A percentile compares a stretch with the other conserved stretches of the same genome.
These are phyloP conservation scores for Dittrichia graveolens DNA, from an alignment of 129 eudicot genomes.

Conservation along the genomic window DNA sequence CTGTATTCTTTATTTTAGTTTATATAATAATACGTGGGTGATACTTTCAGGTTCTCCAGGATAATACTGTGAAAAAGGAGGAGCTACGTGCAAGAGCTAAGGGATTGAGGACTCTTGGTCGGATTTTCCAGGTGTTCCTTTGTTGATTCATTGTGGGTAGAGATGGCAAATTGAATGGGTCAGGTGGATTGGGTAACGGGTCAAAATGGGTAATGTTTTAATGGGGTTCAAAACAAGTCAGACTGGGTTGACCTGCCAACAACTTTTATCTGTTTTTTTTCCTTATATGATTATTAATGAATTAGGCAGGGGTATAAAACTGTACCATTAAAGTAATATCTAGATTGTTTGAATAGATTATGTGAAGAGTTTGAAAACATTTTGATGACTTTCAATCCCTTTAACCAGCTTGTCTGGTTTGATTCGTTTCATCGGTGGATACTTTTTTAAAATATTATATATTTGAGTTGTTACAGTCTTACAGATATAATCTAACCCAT, in stretches of 20 bases:
- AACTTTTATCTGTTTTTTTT: background rate
- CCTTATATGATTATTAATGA: too few relatives aligned
- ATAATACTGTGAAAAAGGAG: slow-evolving; percentile 69
- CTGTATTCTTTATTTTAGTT: background rate
- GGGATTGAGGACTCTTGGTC: slow-evolving; percentile 87
- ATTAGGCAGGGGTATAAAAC: too few relatives aligned
- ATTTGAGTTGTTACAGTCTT: background rate
- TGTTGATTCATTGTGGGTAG: background rate
- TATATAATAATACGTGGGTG: slow-evolving; percentile 9
- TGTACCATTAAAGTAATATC: too few relatives aligned
- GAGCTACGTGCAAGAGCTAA: slow-evolving; percentile 92
- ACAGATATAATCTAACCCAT: background rate
- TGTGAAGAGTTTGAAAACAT: too few relatives aligned
- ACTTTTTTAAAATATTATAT: background rate
- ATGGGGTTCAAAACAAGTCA: too few relatives aligned
- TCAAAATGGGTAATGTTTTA: too few relatives aligned
- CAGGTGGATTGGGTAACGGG: background rate
- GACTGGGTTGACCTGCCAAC: too few relatives aligned
- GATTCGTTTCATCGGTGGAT: too few relatives aligned
- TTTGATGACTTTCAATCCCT: too few relatives aligned
- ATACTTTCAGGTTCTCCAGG: slow-evolving; percentile 79
- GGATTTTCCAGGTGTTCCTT: slow-evolving; percentile 77
- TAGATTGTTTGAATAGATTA: too few relatives aligned
- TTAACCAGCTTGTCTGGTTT: too few relatives aligned
- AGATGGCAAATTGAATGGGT: background rate